Evolutionary conservation across 202 grass and related monocot species (phyloP).

Genomic region (Zizania palustris): DNA sequence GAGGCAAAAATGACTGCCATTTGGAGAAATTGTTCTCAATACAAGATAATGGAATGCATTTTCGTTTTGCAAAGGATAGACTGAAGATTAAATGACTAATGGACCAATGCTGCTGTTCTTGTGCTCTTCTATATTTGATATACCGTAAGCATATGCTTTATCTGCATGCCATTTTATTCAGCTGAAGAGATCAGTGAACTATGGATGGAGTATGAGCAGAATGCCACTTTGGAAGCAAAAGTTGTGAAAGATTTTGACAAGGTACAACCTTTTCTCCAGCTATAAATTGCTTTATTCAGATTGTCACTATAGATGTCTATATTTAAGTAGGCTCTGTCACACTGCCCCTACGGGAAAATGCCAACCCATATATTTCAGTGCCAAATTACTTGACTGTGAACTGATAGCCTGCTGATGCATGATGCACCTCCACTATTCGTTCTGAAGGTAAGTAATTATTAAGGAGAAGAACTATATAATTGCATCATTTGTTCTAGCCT

Average conservation of each 20-base stretch:
- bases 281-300: not conserved
- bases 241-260: constrained; percentile 99
- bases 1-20: not conserved
- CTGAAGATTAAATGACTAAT: not conserved
- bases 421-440: not conserved
- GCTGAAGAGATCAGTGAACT: constrained; percentile 91
- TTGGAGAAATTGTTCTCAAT: not conserved
- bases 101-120: not conserved
- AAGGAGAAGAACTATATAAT: constrained; percentile 15
- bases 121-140: not conserved
- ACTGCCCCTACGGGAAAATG: no score
- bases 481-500: not conserved
- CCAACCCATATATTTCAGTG: not conserved
- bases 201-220: constrained; percentile 93
- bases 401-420: not conserved
- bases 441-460: not conserved
- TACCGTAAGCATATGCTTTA: not conserved
- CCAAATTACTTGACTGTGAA: not conserved
- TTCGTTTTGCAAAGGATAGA: not conserved
- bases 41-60: not conserved
- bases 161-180: constrained; percentile 46
- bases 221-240: constrained; percentile 84
- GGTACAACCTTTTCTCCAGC: constrained; percentile 43
- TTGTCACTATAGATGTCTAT: constrained; percentile 5
- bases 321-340: not conserved